Evolutionary conservation across 768 basidiomycete genomes (phyloP).

Genomic region (Crepidotus variabilis): DNA sequence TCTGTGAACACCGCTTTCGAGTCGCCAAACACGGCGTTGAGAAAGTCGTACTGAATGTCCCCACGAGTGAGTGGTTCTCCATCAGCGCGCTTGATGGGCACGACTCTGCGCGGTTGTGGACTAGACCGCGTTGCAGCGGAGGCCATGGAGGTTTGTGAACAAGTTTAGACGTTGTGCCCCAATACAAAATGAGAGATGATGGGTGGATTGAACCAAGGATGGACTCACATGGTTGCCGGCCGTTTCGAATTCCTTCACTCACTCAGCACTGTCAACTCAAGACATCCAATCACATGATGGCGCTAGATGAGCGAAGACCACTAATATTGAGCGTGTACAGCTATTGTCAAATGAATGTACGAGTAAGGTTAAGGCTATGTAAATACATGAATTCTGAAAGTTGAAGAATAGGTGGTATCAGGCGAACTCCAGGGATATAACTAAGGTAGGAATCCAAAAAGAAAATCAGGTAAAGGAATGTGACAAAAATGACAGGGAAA

Average conservation of each 20-base stretch:
- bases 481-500: not conserved
- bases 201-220: not conserved
- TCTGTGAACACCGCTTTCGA: conserved; percentile 50
- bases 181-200: not conserved
- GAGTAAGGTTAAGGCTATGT: not conserved
- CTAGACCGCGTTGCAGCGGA: conserved; percentile 36
- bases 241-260: not conserved
- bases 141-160: conserved; percentile 10
- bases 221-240: not conserved
- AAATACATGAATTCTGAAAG: conserved; percentile 2
- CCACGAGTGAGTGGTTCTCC: conserved; percentile 63
- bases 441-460: conserved; percentile 10
- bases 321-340: not conserved
- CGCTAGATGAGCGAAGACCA: conserved; percentile 6
- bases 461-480: conserved; percentile 2
- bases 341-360: conserved; percentile 2
- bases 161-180: not conserved
- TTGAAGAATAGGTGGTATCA: conserved; percentile 1
- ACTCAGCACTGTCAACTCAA: not conserved
- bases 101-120: conserved; percentile 37
- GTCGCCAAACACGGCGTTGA: conserved; percentile 74
- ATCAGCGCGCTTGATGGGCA: conserved; percentile 52
- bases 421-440: conserved; percentile 1
- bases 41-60: conserved; percentile 79
- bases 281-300: conserved; percentile 18